A percentile compares a stretch with the other conserved stretches of the same genome.
phyloP scores from a whole-genome alignment of 108 stramenopile genomes.

The Asterionellopsis glacialis region DNA sequence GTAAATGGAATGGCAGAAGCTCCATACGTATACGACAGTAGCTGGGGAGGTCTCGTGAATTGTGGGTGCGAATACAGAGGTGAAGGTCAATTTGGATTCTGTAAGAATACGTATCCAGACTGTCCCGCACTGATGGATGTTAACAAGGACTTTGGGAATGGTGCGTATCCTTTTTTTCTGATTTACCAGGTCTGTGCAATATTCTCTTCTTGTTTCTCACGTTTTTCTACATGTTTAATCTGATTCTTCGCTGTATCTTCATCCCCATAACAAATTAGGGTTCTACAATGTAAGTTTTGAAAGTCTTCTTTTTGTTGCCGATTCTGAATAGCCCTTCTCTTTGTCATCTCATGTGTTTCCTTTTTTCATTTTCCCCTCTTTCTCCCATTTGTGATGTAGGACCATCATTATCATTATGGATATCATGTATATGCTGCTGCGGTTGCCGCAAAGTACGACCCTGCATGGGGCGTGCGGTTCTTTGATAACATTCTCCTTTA shows the following conservation, averaged over 20 bases:
- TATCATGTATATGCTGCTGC: constrained; percentile 92
- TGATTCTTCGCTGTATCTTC: no score
- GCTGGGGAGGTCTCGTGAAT: constrained; percentile 87
- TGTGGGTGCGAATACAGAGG: constrained; percentile 85
- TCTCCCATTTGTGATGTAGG: no score
- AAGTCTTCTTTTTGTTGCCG: no score
- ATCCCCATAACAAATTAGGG: no score
- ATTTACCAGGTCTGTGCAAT: no score
- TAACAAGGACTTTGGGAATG: constrained; percentile 87
- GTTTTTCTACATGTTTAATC: no score
- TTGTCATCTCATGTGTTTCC: no score
- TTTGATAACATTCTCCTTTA: constrained; percentile 76
- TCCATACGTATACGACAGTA: constrained; percentile 80
- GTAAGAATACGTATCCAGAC: constrained; percentile 67
- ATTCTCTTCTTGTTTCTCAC: no score
- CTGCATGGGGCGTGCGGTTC: constrained; percentile 73
- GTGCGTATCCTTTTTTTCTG: constrained; percentile 50
- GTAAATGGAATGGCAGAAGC: constrained; percentile 83
- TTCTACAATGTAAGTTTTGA: no score
- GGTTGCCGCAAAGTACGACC: constrained; percentile 74
- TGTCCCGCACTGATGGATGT: constrained; percentile 81
- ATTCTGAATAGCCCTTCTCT: no score
- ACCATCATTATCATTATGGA: constrained; percentile 93
- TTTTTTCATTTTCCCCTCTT: no score
- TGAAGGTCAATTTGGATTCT: constrained; percentile 21